A percentile compares a stretch with the other conserved stretches of the same genome.
phyloP scores from a whole-genome alignment of 306 rosid species.

The Herpetospermum pedunculosum region DNA sequence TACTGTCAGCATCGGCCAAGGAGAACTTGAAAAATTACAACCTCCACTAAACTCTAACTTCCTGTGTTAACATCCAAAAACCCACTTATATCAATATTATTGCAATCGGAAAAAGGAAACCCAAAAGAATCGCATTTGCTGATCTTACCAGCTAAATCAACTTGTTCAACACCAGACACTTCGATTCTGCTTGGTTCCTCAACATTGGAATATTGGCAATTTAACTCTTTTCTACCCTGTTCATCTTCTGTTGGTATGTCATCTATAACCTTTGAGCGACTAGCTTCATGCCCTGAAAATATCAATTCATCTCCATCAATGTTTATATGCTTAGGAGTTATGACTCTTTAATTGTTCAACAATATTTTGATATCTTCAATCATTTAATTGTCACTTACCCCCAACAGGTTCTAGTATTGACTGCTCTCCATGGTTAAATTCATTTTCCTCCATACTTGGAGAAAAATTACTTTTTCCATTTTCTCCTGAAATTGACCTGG shows the following conservation, averaged over 20 bases:
- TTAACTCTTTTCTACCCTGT: constrained; percentile 14
- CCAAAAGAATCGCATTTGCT: not conserved
- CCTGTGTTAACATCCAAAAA: constrained; percentile 15
- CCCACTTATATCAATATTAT: constrained; percentile 19
- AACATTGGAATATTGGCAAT: not conserved
- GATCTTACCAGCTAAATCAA: constrained; percentile 34
- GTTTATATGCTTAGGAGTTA: constrained; percentile 9
- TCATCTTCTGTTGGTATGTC: constrained; percentile 21
- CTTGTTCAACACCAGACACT: constrained; percentile 21
- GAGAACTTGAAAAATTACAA: not conserved
- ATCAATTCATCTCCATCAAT: constrained; percentile 20
- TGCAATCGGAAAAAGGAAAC: not conserved
- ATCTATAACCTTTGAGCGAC: constrained; percentile 15
- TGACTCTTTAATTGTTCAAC: constrained; percentile 16
- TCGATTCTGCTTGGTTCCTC: constrained; percentile 23
- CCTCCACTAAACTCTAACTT: constrained; percentile 15
- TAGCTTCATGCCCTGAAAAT: constrained; percentile 19
- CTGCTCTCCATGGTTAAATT: constrained; percentile 21
- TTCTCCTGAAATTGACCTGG: constrained; percentile 40
- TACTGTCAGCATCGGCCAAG: not conserved
- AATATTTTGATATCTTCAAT: constrained; percentile 32
- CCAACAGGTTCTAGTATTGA: constrained; percentile 31
- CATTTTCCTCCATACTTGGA: constrained; percentile 27
- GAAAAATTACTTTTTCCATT: constrained; percentile 30
- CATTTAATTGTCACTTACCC: constrained; percentile 25